Base-by-base conservation (phyloP, 805 yeast genomes). In the Kodamaea jinghongensis region DNA sequence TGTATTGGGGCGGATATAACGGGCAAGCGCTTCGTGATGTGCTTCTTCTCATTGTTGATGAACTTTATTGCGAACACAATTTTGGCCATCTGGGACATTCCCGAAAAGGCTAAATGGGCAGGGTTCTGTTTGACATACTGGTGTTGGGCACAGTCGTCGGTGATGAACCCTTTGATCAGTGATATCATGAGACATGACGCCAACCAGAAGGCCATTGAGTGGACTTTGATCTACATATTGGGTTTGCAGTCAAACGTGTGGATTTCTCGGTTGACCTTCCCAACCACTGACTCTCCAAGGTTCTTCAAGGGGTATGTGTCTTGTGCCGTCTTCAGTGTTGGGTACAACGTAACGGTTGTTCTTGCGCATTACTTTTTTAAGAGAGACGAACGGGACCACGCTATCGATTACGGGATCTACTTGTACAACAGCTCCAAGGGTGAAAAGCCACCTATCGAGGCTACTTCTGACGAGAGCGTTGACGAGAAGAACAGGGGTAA, bases 1-100 rank as follows among this genome's bases (percentile, higher is more conserved):
- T 67, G 78, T 31, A 58, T 65, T 26, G 76, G 76, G 34, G 78
- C 83, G 4, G 83, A 79, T 57, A 48, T 75, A 12, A 65, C 74
- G 4, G 42, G 50, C 13, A 52, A 50, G 34, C 37, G 60, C 14
- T 55, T 50, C 38, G 51, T 49, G 1, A 41, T 51, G 44, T 45
- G 51, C 32, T 34, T 45, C 26, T 48, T 55, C 33, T 48, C 55
- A 8, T 48, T 40, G 13, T 28, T 48, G 4, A 45, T 54, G 53
- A 55, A 52, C 30, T 48, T 54, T 14, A 45, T 48, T 3, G 53
- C 56, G 10, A 52, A 49, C 17, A 50, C 43, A n/a, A 46, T 54
- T 8, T 45, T 54, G 43, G 57, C 57, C 6, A 49, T 50, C 12
- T 54, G 58, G 58, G n/a, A 51, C 12, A 52, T 54, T 4, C 52